Evolutionary conservation across 257 asterid species (phyloP), one percentile per base, ranked within the genome.

Genomic region (Handroanthus guayacan): DNA sequence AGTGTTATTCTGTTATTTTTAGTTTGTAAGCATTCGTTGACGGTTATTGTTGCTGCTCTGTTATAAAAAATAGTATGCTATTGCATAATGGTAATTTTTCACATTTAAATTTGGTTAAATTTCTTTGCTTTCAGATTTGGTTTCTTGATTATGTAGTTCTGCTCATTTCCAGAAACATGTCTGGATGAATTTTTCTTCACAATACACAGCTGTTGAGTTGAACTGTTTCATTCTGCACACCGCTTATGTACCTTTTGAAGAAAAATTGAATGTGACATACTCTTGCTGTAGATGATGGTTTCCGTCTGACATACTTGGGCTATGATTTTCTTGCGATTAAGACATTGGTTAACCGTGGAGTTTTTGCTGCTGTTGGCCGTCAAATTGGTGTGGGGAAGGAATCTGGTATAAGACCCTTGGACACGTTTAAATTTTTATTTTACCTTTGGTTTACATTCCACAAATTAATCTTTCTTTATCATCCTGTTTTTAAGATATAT

Each of bases 351-450:
- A 95, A 91, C 77, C 98, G 99, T 41, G 99, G 97, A 63, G 92
- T 95, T 56, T 91, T 95, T 69, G 71, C 78, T 72, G 76, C 96
- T n/a, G 97, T 95, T 86, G 99, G 99, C 60, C 97, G 99, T 67
- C 95, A 93, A 78, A 87, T 95, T 80, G 99, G 99, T 63, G 96
- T 88, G 18, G 99, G 98, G 55, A 95, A 95, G 84, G 99, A 95
- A 80, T 95, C 99, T 72, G 99, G 99, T 95, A 86, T 56, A 38
- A 4, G 62, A 76, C n/a, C 55, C 48, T n/a, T 3, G 54, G 45
- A 72, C 64, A 62, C 36, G 77, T 67, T 52, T 56, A 51, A 75
- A 52, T 39, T 64, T 71, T 72, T 41, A 1, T 69, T 58, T 48
- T 65, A n/a, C 39, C 14, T 54, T 54, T 34, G 45, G 66, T 79